A percentile compares a stretch with the other conserved stretches of the same genome.
These are phyloP conservation scores for Plasmopara viticola DNA, from an alignment of 352 stramenopile genomes.

Conservation along the genomic window DNA sequence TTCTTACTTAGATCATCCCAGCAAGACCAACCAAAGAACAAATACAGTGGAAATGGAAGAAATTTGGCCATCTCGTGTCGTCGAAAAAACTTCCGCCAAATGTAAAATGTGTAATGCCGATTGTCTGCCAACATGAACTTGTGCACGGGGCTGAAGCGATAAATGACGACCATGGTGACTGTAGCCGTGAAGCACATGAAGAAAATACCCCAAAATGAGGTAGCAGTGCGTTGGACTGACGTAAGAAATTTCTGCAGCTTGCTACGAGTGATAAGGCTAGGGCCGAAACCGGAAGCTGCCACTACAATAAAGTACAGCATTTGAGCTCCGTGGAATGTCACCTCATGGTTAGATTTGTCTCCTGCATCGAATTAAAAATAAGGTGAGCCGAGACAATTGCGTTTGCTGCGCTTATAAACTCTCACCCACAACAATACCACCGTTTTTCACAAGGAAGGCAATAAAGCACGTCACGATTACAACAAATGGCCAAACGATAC, in stretches of 20 bases:
- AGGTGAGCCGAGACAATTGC: neutral
- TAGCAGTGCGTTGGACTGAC: constrained; percentile 29
- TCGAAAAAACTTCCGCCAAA: constrained; percentile 86
- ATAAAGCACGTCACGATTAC: constrained; percentile 46
- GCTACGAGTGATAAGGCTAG: constrained; percentile 32
- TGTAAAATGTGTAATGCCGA: constrained; percentile 90
- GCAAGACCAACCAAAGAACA: constrained; percentile 58
- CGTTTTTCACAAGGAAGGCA: constrained; percentile 65
- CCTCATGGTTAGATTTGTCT: constrained; percentile 81
- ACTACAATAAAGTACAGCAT: constrained; percentile 77
- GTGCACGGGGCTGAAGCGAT: constrained; percentile 73
- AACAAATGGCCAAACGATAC: constrained; percentile 68
- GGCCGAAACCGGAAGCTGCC: constrained; percentile 47
- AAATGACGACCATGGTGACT: constrained; percentile 35
- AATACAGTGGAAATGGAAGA: constrained; percentile 46
- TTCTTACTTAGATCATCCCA: constrained; percentile 60
- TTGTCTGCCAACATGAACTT: constrained; percentile 91
- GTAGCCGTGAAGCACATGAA: constrained; percentile 22
- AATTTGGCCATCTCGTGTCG: constrained; percentile 70
- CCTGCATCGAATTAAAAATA: constrained; percentile 24
- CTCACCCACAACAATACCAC: constrained; percentile 76
- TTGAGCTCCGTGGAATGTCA: constrained; percentile 63
- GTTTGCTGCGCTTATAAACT: neutral
- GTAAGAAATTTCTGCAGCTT: constrained; percentile 32
- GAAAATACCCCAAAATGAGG: constrained; percentile 25